Conservation (phyloP, 2,329 filamentous ascomycete species). For the Beauveria medogensis region DNA sequence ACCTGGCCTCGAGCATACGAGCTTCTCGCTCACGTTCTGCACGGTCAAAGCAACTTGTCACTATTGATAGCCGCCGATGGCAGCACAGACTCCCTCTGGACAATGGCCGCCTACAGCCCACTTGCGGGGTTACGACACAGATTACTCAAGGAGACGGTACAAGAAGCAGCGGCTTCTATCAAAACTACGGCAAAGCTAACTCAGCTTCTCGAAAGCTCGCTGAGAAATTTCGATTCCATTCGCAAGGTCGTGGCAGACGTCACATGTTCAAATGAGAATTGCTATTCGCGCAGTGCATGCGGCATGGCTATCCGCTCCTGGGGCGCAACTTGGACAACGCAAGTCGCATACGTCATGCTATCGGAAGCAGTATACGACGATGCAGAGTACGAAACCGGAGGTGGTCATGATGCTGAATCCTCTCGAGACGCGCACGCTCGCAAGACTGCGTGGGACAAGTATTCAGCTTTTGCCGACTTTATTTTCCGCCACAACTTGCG, state of each 20-base stretch:
- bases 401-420: neutral
- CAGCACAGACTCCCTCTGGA: conserved; percentile 11
- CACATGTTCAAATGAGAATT: neutral
- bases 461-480: conserved; percentile 10
- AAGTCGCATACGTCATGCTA: conserved; percentile 13
- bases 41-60: neutral
- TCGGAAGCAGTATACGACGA: neutral
- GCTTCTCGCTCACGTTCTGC: conserved; percentile 3
- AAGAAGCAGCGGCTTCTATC: conserved; percentile 11
- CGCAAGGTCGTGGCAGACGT: neutral
- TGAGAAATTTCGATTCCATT: conserved; percentile 13
- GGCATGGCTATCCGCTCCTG: conserved; percentile 16
- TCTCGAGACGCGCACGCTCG: too few species aligned
- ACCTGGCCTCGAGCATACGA: conserved; percentile 10
- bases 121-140: conserved; percentile 10
- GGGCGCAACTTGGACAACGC: conserved; percentile 13
- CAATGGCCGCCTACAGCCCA: conserved; percentile 14
- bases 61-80: conserved; percentile 9
- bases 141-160: conserved; percentile 8
- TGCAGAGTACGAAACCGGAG: neutral
- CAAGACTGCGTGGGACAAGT: neutral
- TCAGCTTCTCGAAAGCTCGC: conserved; percentile 8
- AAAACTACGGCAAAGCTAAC: conserved; percentile 9
- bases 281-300: conserved; percentile 7
- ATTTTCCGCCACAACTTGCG: conserved; percentile 5